A percentile compares a stretch with the other conserved stretches of the same genome.
phyloP scores from a whole-genome alignment of 2,329 filamentous ascomycete species.

The Polytolypa hystricis region DNA sequence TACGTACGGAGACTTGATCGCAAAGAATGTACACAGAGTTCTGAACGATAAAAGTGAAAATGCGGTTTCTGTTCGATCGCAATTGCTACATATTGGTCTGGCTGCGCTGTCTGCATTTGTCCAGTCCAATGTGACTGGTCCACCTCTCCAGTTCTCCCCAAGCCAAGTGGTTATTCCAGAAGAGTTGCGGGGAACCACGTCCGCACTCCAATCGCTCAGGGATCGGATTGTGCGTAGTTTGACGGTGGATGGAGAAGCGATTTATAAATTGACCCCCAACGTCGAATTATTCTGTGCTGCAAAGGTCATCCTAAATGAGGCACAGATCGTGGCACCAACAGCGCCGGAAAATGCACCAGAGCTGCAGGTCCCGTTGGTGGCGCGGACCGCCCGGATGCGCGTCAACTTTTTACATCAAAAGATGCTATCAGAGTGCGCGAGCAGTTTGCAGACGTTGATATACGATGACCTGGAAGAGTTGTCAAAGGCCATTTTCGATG shows the following conservation, averaged over 20 bases:
- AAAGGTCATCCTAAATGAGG: constrained; percentile 45
- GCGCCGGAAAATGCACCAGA: constrained; percentile 11
- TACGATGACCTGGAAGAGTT: constrained; percentile 47
- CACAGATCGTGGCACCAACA: constrained; percentile 21
- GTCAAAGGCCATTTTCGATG: constrained; percentile 31
- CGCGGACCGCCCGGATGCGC: constrained; percentile 56
- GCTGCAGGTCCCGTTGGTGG: constrained; percentile 31
- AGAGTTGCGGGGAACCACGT: constrained; percentile 9
- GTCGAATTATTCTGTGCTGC: constrained; percentile 77
- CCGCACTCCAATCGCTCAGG: constrained; percentile 35
- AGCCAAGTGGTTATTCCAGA: constrained; percentile 40
- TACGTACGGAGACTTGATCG: constrained; percentile 28
- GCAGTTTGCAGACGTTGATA: constrained; percentile 48
- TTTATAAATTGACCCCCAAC: constrained; percentile 73
- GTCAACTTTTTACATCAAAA: constrained; percentile 63
- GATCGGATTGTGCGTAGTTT: constrained; percentile 57
- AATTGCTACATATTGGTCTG: constrained; percentile 47
- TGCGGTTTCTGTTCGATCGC: constrained; percentile 18
- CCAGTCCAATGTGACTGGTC: constrained; percentile 80
- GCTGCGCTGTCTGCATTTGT: constrained; percentile 68
- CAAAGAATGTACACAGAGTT: constrained; percentile 21
- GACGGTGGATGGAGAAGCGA: constrained; percentile 71
- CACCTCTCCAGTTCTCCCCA: constrained; percentile 54
- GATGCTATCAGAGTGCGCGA: constrained; percentile 51
- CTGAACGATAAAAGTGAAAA: constrained; percentile 6